phyloP scores from a whole-genome alignment of 306 rosid genomes.

The Lablab purpureus region DNA sequence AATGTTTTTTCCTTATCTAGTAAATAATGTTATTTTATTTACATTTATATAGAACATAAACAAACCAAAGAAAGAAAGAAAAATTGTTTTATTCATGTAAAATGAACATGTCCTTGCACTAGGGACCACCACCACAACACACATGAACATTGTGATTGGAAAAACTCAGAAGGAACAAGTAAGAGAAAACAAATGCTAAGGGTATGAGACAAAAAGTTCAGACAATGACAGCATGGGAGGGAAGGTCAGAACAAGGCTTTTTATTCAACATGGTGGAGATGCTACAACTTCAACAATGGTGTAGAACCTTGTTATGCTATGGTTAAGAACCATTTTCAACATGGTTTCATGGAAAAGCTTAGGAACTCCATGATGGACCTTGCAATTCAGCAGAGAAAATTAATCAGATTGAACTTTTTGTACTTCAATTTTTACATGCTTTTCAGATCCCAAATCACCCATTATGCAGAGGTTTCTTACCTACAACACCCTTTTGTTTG shows the following conservation, averaged over 20 bases:
- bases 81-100: background rate
- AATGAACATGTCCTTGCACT: background rate
- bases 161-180: conserved; percentile 1
- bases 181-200: background rate
- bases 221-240: background rate
- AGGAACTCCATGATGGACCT: background rate
- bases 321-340: background rate
- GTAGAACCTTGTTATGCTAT: background rate
- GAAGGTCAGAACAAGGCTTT: background rate
- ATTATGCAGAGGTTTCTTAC: background rate
- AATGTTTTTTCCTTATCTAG: too few species aligned
- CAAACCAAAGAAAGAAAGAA: background rate
- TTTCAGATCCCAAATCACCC: too few species aligned
- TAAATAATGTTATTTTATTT: background rate
- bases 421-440: background rate
- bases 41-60: background rate
- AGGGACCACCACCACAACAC: background rate
- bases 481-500: background rate
- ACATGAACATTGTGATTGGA: conserved; percentile 13
- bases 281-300: background rate
- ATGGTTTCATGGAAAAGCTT: background rate
- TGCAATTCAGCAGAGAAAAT: background rate
- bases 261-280: background rate
- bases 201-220: background rate
- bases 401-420: background rate